Evolutionary conservation across 2,329 filamentous ascomycete genomes (phyloP), one percentile per base, ranked within the genome.

Genomic region (Colletotrichum shisoi): DNA sequence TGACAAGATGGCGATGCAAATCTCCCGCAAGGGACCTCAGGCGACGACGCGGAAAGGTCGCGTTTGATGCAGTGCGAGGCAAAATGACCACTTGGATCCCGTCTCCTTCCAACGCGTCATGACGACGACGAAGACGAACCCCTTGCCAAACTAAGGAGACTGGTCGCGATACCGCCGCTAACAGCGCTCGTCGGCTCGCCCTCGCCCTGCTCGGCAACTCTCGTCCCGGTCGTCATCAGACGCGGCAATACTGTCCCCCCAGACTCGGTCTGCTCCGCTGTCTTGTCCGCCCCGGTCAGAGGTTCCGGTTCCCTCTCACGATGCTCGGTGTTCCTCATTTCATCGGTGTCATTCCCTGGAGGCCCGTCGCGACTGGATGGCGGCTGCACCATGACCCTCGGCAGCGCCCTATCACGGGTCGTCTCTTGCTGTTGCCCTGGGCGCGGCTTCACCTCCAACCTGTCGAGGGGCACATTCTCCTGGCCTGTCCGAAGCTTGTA

Each of bases 401-500:
- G 71, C 19, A 71, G 49, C 9, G 48, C 53, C 46, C 44, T 63
- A 62, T 69, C 68, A 11, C 64, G 52, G 34, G 58, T 66, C 67
- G 56, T 70, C 21, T 67, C 34, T 27, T 53, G 71, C 69, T 6
- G 49, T 53, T 57, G 56, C 3, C 59, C 68, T 19, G 70, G 70
- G 9, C 78, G 24, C 21, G 75, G 77, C 37, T 78, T 76, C 56
- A 80, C 74, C 72, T 87, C 80, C 21, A 93, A 81, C 52, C 85
- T 78, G 62, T 87, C 82, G 68, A 92, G 83, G 1, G 90, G 88
- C 34, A 91, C 82, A 64, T 85, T 80, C 61, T 87, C 84, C 77
- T 94, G 91, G 67, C 90, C 88, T 2, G 91, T 93, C 64, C 84
- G 85, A 71, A 94, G 82, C 78, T 93, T 93, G 81, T 93, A 93